Evolutionary conservation across 2,329 filamentous ascomycete genomes (phyloP), one percentile per base, ranked within the genome.

Genomic region (Hypoxylon rubiginosum): DNA sequence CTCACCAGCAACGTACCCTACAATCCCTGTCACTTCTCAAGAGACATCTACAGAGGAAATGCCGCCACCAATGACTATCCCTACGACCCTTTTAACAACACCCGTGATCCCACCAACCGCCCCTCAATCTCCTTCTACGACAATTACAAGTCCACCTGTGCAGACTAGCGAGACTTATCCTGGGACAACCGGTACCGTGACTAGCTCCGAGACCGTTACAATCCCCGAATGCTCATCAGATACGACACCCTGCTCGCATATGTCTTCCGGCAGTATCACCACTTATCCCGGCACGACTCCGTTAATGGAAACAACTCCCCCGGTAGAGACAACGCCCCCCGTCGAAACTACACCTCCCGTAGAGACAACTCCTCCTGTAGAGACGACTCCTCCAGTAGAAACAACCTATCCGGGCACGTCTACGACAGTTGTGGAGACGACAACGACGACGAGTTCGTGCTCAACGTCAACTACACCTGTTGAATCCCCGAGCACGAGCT

Each of bases 161-260:
- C n/a, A 53, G 34, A 64, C 62, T 17, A 66, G 53, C n/a, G 41
- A 49, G 26, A 66, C 64, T n/a, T 60, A 32, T 26, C 56, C 62
- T 11, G 62, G 32, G 11, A n/a, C n/a, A n/a, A n/a, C n/a, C n/a
- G n/a, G n/a, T n/a, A 58, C 50, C 4, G 28, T 32, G 32, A 59
- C 56, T 19, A 51, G 50, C 24, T 59, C 61, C 5, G 43, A 58
- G 56, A 64, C 50, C 8, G 58, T 55, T 6, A 49, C 50, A 41
- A 30, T 41, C 9, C 34, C 50, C 9, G 21, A 30, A 19, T 41
- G 32, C 41, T 19, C 32, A 41, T 15, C 32, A 13, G 30, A 51
- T 3, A 34, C 28, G 6, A n/a, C n/a, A n/a, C n/a, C n/a, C n/a
- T 51, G 49, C 28, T n/a, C 49, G 5, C 13, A 13, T 4, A 21